Evolutionary conservation across 257 asterid species (phyloP).

Genomic region (Lavandula angustifolia): DNA sequence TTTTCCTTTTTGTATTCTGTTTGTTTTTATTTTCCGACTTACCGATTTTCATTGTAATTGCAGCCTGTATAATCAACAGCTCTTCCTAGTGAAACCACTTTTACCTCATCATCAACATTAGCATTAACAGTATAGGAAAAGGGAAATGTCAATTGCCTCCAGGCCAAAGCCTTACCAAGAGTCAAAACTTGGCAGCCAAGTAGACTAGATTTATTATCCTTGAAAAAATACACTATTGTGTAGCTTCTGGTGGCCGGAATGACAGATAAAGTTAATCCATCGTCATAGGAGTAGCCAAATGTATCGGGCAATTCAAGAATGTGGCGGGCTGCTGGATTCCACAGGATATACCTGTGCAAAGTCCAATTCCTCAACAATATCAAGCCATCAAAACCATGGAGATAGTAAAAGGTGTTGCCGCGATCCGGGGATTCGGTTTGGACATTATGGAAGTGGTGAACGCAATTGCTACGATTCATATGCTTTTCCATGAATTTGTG

Average conservation of each 20-base stretch:
- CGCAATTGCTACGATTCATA: neutral
- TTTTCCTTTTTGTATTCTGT: too few species aligned
- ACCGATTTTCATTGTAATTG: too few species aligned
- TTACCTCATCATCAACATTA: too few species aligned
- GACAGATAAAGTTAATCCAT: neutral
- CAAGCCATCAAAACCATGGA: slow-evolving; percentile 31
- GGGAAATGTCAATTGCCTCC: slow-evolving; percentile 35
- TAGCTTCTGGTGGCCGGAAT: slow-evolving; percentile 21
- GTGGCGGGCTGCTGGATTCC: slow-evolving; percentile 35
- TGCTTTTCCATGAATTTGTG: slow-evolving; percentile 29
- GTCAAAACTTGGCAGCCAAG: slow-evolving; percentile 29
- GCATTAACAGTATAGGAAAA: neutral
- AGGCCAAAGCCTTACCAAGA: slow-evolving; percentile 26
- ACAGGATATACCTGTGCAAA: neutral
- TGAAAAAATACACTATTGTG: slow-evolving; percentile 27
- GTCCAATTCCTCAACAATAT: neutral
- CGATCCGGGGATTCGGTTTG: neutral
- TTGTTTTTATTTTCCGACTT: too few species aligned
- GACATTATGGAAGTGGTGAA: neutral
- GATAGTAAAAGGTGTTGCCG: neutral
- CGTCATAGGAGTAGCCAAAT: too few species aligned
- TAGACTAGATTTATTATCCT: neutral
- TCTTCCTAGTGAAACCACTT: slow-evolving; percentile 4
- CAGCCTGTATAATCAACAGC: neutral
- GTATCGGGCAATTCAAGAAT: slow-evolving; percentile 34